Percentiles rank a stretch among this genome's conserved stretches.
phyloP scores from a whole-genome alignment of 78 protist genomes.

The Chrysochromulina parva region DNA sequence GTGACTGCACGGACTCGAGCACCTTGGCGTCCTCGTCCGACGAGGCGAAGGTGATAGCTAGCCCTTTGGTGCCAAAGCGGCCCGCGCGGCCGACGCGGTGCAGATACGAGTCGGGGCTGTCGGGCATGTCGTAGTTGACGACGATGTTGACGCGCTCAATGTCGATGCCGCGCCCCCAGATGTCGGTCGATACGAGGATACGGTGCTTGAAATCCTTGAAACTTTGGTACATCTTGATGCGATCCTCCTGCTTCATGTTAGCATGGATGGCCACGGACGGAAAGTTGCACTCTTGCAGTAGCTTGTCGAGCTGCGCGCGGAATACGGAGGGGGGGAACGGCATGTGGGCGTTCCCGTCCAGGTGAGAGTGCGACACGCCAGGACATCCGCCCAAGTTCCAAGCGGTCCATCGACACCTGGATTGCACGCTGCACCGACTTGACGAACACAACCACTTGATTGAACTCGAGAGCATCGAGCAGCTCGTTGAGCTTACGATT shows the following conservation, averaged over 20 bases:
- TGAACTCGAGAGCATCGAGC: constrained; percentile 96
- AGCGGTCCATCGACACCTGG: too few relatives aligned
- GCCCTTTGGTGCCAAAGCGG: constrained; percentile 99
- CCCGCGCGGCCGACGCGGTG: constrained; percentile 99
- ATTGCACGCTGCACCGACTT: constrained; percentile 68
- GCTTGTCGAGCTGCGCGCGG: constrained; percentile 7
- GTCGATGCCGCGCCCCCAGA: constrained; percentile 98
- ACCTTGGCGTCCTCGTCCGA: constrained; percentile 72
- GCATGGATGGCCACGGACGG: constrained; percentile 93
- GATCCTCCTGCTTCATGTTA: constrained; percentile 77
- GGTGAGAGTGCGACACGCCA: too few relatives aligned
- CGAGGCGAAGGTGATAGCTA: constrained; percentile 95
- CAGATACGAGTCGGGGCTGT: constrained; percentile 86
- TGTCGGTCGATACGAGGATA: constrained; percentile 97
- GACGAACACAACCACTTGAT: constrained; percentile 95
- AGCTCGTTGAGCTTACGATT: constrained; percentile 88
- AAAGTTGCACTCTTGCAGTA: constrained; percentile 81
- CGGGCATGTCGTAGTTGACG: constrained; percentile 99
- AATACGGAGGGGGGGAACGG: too few relatives aligned
- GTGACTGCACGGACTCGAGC: constrained; percentile 85
- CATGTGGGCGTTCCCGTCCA: too few relatives aligned
- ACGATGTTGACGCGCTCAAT: constrained; percentile 88
- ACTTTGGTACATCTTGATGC: constrained; percentile 42
- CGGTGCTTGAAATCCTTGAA: constrained; percentile 95
- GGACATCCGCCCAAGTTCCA: too few relatives aligned